Conservation (phyloP, 1,284 basidiomycete genomes). For the Ustilago sp. region DNA sequence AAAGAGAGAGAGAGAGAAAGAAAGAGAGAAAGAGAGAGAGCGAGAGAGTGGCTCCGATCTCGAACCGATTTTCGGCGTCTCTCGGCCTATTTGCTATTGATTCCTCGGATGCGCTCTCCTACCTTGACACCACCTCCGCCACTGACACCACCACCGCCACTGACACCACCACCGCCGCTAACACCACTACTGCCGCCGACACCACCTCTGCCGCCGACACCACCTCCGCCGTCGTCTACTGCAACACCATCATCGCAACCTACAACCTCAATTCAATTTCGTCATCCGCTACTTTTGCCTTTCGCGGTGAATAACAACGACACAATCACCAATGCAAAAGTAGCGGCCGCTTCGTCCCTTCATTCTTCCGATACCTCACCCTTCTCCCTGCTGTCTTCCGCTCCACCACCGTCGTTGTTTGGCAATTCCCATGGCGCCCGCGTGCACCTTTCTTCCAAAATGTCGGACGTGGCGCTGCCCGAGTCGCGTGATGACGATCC, state of each 20-base stretch:
- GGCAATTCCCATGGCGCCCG: conserved; percentile 17
- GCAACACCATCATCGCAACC: conserved; percentile 32
- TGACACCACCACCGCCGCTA: background rate
- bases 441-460: conserved; percentile 13
- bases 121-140: background rate
- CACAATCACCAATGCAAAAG: background rate
- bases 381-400: background rate
- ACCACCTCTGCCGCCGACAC: conserved; percentile 3
- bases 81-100: background rate
- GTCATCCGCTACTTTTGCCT: background rate
- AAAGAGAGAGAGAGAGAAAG: no score
- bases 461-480: conserved; percentile 31
- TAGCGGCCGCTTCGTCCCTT: conserved; percentile 2
- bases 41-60: conserved; percentile 3
- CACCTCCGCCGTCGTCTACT: background rate
- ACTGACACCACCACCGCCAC: conserved; percentile 29
- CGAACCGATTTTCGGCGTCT: conserved; percentile 8
- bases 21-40: background rate
- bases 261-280: conserved; percentile 9
- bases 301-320: background rate
- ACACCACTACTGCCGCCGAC: no score
- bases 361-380: background rate
- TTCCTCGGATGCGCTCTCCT: conserved; percentile 14
- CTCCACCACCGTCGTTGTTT: conserved; percentile 10
- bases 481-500: conserved; percentile 29